A percentile compares a stretch with the other conserved stretches of the same genome.
phyloP scores from a whole-genome alignment of 139 green algal species.

The Ettlia oleoabundans region DNA sequence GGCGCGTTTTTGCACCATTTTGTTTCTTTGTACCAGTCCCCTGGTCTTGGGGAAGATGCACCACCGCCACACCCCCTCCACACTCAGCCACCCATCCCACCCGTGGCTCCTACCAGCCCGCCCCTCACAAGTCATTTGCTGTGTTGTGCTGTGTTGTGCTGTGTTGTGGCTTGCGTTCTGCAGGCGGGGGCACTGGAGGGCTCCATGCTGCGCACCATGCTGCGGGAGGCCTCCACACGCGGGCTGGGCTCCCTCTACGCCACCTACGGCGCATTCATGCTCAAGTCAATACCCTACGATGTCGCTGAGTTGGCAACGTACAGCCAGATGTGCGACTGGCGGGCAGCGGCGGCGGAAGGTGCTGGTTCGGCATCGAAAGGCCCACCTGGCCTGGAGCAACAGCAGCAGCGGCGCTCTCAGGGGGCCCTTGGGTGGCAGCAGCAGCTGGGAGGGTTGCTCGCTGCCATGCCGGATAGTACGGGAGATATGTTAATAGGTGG shows the following conservation, averaged over 20 bases:
- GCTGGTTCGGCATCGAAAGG: neutral
- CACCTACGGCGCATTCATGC: slow-evolving; percentile 68
- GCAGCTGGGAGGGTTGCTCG: slow-evolving; percentile 1
- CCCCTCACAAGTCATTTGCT: too few relatives aligned
- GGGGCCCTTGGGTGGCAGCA: slow-evolving; percentile 6
- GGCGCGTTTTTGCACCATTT: too few relatives aligned
- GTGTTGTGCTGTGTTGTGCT: neutral
- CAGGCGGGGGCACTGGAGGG: slow-evolving; percentile 43
- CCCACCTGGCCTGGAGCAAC: too few relatives aligned
- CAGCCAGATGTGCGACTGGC: slow-evolving; percentile 45
- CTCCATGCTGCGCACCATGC: slow-evolving; percentile 66
- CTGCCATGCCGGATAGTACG: slow-evolving; percentile 18
- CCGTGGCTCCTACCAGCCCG: too few relatives aligned
- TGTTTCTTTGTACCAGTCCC: too few relatives aligned
- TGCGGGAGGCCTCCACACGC: slow-evolving; percentile 22
- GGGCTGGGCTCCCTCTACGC: slow-evolving; percentile 60
- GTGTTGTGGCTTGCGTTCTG: neutral
- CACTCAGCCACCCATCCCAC: too few relatives aligned
- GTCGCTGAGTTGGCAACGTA: slow-evolving; percentile 70
- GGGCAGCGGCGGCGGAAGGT: neutral
- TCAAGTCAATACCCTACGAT: slow-evolving; percentile 76
- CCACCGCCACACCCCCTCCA: too few relatives aligned
- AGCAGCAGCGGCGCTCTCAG: too few relatives aligned
- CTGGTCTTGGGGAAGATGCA: too few relatives aligned
- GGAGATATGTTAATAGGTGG: slow-evolving; percentile 60